Base-by-base conservation (phyloP, 192 early-diverging fungal genomes). In the Phycomyces nitens region DNA sequence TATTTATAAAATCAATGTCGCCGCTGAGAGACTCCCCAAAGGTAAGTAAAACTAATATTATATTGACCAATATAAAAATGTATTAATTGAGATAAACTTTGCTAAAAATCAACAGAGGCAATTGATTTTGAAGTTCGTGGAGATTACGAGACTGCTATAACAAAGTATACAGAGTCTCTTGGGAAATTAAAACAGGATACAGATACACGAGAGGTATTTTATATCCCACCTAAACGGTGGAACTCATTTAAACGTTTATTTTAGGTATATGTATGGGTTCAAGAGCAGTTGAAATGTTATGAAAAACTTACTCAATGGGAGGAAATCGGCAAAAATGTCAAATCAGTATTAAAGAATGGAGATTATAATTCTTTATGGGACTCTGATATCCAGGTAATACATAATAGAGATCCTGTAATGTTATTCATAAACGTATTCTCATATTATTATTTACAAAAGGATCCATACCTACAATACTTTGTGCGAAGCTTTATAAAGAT, bases 301-400 rank as follows among this genome's bases (percentile, higher is more conserved):
- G 80, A 83, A 43, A 75, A 85, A 21, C 73, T 91, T 29, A 82
- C 78, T 5, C 64, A 83, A 43, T 91, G 88, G 87, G 84, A 86
- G 55, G 70, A 74, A 9, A 61, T 91, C 26, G 76, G 80, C 3
- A 57, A 70, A 6, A 75, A 70, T 64, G 75, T 87, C 42, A 65
- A 77, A 60, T 39, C 71, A n/a, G 82, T 83, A 49, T 51, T 91
- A 40, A 24, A 40, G 27, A 23, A 50, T 50, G 27, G 82, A 83
- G 56, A 86, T 58, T 56, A 78, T 18, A 56, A 67, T 0, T 62
- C 66, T 4, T 22, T 90, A 0, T 90, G 87, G 87, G 79, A 85
- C 12, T 57, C 66, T 11, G 77, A 79, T 9, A 74, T 68, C 23
- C 67, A 64, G 54, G 69, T 73, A 26, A 53, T 10, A 38, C 40